phyloP scores from a whole-genome alignment of 179 eudicot species.

The Sideroxylon spinosum region DNA sequence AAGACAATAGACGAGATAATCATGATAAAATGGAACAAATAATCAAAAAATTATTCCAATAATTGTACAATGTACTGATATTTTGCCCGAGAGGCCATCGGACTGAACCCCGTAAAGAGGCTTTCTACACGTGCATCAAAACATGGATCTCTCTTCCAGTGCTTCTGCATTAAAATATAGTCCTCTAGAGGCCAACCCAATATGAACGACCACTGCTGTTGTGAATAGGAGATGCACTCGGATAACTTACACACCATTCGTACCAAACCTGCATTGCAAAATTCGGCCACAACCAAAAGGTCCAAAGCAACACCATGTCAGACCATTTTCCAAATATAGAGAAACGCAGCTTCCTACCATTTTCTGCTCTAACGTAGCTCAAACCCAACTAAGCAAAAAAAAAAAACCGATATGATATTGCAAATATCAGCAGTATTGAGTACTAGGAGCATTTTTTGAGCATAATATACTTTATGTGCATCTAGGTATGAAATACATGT shows the following conservation, averaged over 20 bases:
- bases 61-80: no score
- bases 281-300: not conserved
- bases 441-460: not conserved
- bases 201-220: constrained; percentile 87
- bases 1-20: no score
- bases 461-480: not conserved
- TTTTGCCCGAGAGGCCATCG: no score
- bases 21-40: no score
- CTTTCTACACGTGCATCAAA: not conserved
- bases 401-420: not conserved
- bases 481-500: not conserved
- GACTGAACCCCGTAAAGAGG: not conserved
- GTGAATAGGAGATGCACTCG: constrained; percentile 67
- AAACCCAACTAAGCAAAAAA: no score
- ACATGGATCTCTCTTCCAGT: not conserved
- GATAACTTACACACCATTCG: constrained; percentile 81
- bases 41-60: no score
- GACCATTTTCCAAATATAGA: not conserved
- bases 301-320: not conserved
- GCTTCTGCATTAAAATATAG: not conserved
- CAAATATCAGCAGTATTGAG: not conserved
- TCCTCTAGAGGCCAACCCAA: constrained; percentile 85
- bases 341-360: not conserved
- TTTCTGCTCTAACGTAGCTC: not conserved
- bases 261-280: constrained; percentile 76